Evolutionary conservation across 495 filamentous ascomycete genomes (phyloP).

Genomic region (Lepidopterella palustris): DNA sequence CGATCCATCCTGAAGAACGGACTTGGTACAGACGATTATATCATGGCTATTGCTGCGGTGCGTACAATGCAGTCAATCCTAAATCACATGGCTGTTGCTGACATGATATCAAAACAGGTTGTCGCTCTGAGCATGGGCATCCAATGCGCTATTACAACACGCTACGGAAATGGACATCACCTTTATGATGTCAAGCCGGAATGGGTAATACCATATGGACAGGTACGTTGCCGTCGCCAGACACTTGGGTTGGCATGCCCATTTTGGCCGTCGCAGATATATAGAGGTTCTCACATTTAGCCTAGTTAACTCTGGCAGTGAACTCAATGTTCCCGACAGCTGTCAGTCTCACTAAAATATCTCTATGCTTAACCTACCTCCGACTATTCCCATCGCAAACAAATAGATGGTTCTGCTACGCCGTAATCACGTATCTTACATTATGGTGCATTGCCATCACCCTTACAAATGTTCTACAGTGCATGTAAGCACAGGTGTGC

Average conservation of each 20-base stretch:
- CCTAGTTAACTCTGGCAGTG: not conserved
- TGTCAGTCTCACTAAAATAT: conserved; percentile 17
- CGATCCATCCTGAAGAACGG: not conserved
- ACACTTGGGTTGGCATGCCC: too few species aligned
- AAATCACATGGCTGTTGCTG: not conserved
- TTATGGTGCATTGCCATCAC: conserved; percentile 12
- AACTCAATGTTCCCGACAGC: conserved; percentile 2
- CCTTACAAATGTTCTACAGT: conserved; percentile 23
- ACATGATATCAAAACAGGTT: not conserved
- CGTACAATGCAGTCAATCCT: too few species aligned
- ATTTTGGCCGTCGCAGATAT: not conserved
- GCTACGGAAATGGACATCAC: not conserved
- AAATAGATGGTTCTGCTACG: conserved; percentile 19
- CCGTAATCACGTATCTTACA: conserved; percentile 11
- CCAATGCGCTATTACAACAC: not conserved
- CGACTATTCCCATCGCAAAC: conserved; percentile 18
- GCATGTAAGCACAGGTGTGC: not conserved
- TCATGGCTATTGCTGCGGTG: not conserved
- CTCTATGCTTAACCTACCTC: conserved; percentile 21
- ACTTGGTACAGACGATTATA: not conserved
- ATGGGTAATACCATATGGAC: not conserved
- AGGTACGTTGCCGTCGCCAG: too few species aligned
- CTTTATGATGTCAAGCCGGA: not conserved
- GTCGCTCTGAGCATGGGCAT: not conserved
- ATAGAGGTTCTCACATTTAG: not conserved